A percentile compares a stretch with the other conserved stretches of the same genome.
These are phyloP conservation scores for Trichoderma koningiopsis DNA, from an alignment of 2,329 filamentous ascomycete species.

Conservation along the genomic window DNA sequence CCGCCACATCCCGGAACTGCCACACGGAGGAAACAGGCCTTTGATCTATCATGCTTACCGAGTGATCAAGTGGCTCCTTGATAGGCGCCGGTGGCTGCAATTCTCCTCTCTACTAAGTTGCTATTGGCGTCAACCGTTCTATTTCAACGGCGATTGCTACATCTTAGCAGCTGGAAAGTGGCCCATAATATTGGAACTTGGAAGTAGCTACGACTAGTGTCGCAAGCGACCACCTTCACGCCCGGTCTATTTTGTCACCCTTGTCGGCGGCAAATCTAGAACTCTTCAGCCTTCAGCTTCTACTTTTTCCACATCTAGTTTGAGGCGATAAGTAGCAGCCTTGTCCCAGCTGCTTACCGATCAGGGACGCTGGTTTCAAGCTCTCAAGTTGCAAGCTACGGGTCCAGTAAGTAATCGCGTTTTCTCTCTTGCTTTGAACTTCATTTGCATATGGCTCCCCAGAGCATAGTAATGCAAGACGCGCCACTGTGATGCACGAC, in stretches of 20 bases:
- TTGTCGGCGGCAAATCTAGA: slow-evolving; percentile 17
- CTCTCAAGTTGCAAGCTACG: neutral
- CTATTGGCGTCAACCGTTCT: neutral
- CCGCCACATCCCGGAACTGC: neutral
- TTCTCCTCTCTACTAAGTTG: neutral
- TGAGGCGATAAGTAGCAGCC: slow-evolving; percentile 1
- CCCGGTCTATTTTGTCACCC: neutral
- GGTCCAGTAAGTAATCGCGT: slow-evolving; percentile 1
- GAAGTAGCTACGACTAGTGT: neutral
- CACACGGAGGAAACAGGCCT: neutral
- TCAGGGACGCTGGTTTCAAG: neutral
- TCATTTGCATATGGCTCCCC: neutral
- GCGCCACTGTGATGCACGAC: neutral
- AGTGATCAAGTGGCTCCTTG: neutral
- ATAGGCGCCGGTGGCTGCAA: neutral
- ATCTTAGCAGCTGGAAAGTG: neutral
- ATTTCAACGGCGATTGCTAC: neutral
- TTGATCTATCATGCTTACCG: neutral
- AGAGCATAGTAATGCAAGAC: neutral
- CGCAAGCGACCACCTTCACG: neutral
- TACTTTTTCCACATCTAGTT: neutral
- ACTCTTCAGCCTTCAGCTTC: neutral
- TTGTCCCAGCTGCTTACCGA: neutral
- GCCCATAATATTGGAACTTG: neutral
- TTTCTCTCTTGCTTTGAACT: too few species aligned